Evolutionary conservation across 2,329 filamentous ascomycete species (phyloP), one percentile per base, ranked within the genome.

Genomic region (Scleromitrula shiraiana): DNA sequence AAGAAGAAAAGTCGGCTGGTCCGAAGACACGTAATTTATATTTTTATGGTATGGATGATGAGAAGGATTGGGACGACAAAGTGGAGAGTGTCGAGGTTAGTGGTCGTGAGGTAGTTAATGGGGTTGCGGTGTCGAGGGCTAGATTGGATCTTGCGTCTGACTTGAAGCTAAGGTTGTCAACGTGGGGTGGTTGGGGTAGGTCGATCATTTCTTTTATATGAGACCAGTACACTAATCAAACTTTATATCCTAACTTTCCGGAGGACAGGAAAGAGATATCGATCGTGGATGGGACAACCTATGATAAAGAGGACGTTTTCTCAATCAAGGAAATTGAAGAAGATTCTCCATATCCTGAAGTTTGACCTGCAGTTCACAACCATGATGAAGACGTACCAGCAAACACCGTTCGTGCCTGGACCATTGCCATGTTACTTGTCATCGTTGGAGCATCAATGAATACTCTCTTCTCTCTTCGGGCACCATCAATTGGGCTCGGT

Each of bases 341-440:
- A 27, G 52, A 58, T 38, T 58, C 56, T 4, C 54, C 54, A 5
- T 57, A 57, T 44, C 54, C 54, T 3, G 56, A 80, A 46, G 53
- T 63, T 49, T 53, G 58, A 52, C 78, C 80, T 27, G 79, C 80
- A 7, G 79, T 83, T 2, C 70, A 70, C 44, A 83, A 83, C 60
- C 78, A 76, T 56, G 80, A 84, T 60, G 76, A 83, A 56, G 75
- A 80, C 39, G 60, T 83, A 22, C 81, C 80, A 1, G 81, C 78
- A 65, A 83, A 81, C 61, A 85, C 82, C 0, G 67, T 83, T 24
- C 72, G 80, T 35, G 80, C 78, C 15, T 84, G 80, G 80, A 70
- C 70, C 1, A 82, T 84, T 51, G 80, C 80, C 3, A 56, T 59
- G 24, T 7, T 55, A 3, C 32, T 52, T 7, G 50, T 43, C 3